These are phyloP conservation scores for Ceratobasidium papillatum DNA, from an alignment of 1,284 basidiomycete species.

Conservation along the genomic window DNA sequence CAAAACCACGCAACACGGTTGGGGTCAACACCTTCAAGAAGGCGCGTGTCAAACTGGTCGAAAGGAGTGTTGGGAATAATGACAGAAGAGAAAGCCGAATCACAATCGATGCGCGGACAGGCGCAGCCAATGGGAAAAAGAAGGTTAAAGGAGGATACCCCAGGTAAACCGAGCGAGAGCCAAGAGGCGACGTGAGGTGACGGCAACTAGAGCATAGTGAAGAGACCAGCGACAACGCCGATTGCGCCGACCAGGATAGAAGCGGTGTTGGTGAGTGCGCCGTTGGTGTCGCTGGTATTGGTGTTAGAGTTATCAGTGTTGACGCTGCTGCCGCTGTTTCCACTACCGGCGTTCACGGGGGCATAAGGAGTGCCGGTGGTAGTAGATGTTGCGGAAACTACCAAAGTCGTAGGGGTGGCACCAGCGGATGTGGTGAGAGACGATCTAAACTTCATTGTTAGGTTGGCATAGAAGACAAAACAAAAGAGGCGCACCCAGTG, in stretches of 20 bases:
- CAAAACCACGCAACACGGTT: conserved; percentile 37
- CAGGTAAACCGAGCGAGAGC: background rate
- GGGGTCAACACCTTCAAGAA: conserved; percentile 24
- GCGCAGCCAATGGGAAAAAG: background rate
- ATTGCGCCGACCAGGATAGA: conserved; percentile 12
- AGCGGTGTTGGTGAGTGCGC: conserved; percentile 1
- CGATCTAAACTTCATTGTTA: background rate
- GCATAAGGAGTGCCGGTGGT: background rate
- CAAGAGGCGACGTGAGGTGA: background rate
- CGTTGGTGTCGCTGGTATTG: background rate
- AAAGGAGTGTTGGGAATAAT: conserved; percentile 25
- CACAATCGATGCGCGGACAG: conserved; percentile 13
- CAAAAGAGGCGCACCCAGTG: background rate
- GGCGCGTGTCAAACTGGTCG: conserved; percentile 5
- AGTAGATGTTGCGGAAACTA: background rate
- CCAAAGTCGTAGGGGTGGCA: conserved; percentile 9
- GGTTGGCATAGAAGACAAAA: background rate
- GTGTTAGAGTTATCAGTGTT: background rate
- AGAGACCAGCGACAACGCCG: conserved; percentile 15
- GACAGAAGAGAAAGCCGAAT: background rate
- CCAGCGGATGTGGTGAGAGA: background rate
- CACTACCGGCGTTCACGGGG: conserved; percentile 14
- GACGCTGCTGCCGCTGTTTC: background rate
- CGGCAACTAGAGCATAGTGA: background rate
- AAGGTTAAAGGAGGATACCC: background rate